Evolutionary conservation across 2,329 filamentous ascomycete species (phyloP), one percentile per base, ranked within the genome.

Genomic region (Cryphonectria naterciae): DNA sequence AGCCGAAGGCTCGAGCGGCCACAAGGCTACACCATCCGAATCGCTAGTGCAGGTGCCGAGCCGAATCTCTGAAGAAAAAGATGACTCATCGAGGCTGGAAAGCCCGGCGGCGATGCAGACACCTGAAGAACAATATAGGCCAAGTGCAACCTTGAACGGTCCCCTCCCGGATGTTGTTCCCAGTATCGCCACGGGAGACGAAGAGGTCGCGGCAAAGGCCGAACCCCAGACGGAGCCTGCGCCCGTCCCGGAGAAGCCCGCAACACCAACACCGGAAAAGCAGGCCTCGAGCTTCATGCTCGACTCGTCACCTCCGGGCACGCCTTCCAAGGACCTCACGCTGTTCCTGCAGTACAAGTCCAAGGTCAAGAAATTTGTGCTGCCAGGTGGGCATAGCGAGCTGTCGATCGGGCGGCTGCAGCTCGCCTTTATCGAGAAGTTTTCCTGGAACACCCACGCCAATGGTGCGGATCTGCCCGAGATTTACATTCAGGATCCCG

Each of bases 371-470:
- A 98, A 98, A 80, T 97, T 97, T 78, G 90, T 97, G 22, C 87
- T 98, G 46, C 84, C 93, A 0, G 94, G 97, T 79, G 95, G 95
- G 1, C 91, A 91, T 75, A 90, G 91, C 43, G 94, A 95, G 73
- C 85, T 99, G 15, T 95, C 93, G 2, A 91, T 98, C 71, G 94
- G 94, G 1, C 89, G 95, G 35, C 82, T 99, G 70, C 95, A 99
- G 80, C 87, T 99, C 39, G 95, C 96, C 0, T 99, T 99, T 76
- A 99, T 99, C 76, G 96, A 99, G 76, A 99, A 98, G 79, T 99
- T 99, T 78, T 96, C 95, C 0, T 99, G 97, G 95, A 98, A 97
- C 76, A 98, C 95, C 0, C 95, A 98, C 76, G 92, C 94, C 72
- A 97, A 98, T 77, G 96, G 96, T 10, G 89, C 90, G 19, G 96